Percentiles rank a stretch among this genome's conserved stretches.
Evolutionary conservation across 2,329 filamentous ascomycete genomes (phyloP).

Genomic region (Nothophaeocryptopus gaeumannii): DNA sequence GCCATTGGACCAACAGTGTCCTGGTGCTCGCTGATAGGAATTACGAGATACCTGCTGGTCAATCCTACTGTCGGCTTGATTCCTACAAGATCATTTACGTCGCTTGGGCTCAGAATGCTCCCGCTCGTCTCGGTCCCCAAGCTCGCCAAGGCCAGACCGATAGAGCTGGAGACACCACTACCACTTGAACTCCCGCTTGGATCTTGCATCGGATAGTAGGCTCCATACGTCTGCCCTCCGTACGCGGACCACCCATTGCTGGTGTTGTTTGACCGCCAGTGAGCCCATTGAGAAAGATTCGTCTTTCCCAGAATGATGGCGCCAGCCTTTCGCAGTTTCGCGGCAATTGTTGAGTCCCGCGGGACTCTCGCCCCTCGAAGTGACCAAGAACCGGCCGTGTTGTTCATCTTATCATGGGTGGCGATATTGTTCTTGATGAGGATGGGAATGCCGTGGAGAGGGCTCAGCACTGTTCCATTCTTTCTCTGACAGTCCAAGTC

Average conservation of each 20-base stretch:
- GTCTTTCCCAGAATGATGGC: constrained; percentile 65
- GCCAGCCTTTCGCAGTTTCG: constrained; percentile 60
- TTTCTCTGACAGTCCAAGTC: constrained; percentile 49
- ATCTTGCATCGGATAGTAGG: constrained; percentile 61
- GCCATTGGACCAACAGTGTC: constrained; percentile 59
- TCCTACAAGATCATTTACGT: constrained; percentile 61
- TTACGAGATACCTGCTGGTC: constrained; percentile 60
- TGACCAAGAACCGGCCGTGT: constrained; percentile 63
- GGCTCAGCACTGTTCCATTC: constrained; percentile 48
- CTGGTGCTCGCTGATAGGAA: constrained; percentile 61
- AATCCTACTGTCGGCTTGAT: constrained; percentile 67
- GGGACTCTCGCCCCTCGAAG: constrained; percentile 58
- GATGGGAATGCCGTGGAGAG: constrained; percentile 63
- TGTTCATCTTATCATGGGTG: constrained; percentile 61
- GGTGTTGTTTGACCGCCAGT: constrained; percentile 57
- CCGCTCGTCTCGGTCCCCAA: constrained; percentile 64
- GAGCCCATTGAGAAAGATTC: constrained; percentile 64
- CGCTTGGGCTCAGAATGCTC: constrained; percentile 58
- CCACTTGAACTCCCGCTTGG: constrained; percentile 62
- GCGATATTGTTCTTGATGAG: constrained; percentile 67
- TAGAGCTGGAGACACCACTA: constrained; percentile 57
- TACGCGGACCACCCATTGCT: constrained; percentile 64
- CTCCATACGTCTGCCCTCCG: constrained; percentile 60
- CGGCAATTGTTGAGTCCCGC: constrained; percentile 57
- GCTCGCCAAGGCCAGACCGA: constrained; percentile 59